These are phyloP conservation scores for Phytopythium delawarense DNA, from an alignment of 352 stramenopile genomes.

Conservation along the genomic window DNA sequence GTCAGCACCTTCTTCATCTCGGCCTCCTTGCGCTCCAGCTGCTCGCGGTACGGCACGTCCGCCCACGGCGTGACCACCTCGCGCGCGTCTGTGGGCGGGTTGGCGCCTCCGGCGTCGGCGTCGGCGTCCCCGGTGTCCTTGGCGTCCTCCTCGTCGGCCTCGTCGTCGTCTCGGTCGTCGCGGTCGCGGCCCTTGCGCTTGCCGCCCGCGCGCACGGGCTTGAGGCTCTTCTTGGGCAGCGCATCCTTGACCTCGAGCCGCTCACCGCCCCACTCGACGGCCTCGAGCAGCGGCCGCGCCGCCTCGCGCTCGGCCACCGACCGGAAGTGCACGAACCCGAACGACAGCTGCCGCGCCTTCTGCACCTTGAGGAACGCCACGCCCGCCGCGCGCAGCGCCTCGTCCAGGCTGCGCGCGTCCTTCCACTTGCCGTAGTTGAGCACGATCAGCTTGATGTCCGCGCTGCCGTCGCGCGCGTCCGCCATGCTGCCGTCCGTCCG, in stretches of 20 bases:
- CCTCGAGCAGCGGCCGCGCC: slow-evolving; percentile 39
- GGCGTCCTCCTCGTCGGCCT: slow-evolving; percentile 12
- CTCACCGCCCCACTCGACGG: slow-evolving; percentile 66
- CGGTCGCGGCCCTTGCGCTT: slow-evolving; percentile 12
- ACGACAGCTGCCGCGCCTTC: slow-evolving; percentile 72
- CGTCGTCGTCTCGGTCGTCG: slow-evolving; percentile 7
- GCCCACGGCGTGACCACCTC: slow-evolving; percentile 85
- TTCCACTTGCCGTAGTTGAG: slow-evolving; percentile 90
- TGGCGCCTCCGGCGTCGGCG: background rate
- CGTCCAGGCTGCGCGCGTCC: slow-evolving; percentile 56
- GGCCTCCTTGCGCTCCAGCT: slow-evolving; percentile 79
- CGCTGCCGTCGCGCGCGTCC: background rate
- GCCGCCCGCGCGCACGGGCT: slow-evolving; percentile 16
- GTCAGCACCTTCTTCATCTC: slow-evolving; percentile 90
- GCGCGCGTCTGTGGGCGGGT: slow-evolving; percentile 24
- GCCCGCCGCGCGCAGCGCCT: slow-evolving; percentile 39
- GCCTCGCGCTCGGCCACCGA: slow-evolving; percentile 51
- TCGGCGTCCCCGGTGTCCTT: slow-evolving; percentile 10
- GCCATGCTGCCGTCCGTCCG: background rate
- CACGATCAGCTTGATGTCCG: slow-evolving; percentile 79
- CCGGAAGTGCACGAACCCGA: slow-evolving; percentile 76
- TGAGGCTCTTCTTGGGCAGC: slow-evolving; percentile 56
- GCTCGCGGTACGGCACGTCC: slow-evolving; percentile 70
- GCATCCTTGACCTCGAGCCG: slow-evolving; percentile 73
- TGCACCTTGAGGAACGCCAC: slow-evolving; percentile 71